A percentile compares a stretch with the other conserved stretches of the same genome.
Evolutionary conservation across 306 rosid genomes (phyloP).

Genomic region (Medicago arabica): DNA sequence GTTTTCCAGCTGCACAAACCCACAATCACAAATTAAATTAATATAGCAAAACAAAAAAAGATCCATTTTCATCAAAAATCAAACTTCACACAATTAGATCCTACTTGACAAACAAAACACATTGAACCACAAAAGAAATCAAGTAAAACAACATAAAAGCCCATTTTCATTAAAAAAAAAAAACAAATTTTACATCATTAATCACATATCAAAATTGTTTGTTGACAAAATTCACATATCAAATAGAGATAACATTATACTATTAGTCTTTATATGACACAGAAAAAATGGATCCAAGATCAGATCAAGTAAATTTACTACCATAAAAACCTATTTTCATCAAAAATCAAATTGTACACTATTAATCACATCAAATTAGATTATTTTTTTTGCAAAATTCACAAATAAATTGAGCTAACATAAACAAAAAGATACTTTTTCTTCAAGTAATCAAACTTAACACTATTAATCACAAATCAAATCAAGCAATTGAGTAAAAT

Average conservation of each 20-base stretch:
- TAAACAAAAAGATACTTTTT: neutral
- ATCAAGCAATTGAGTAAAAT: neutral
- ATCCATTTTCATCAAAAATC: neutral
- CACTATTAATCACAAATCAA: too few species aligned
- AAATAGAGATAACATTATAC: neutral
- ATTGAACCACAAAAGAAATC: constrained; percentile 1
- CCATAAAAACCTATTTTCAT: neutral
- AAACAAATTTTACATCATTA: neutral
- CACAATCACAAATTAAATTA: constrained; percentile 10
- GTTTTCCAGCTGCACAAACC: constrained; percentile 74
- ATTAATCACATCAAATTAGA: neutral
- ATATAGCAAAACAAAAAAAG: neutral
- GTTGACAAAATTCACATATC: constrained; percentile 1
- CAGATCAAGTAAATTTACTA: neutral
- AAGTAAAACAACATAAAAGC: neutral
- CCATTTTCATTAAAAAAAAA: neutral
- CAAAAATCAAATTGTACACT: neutral
- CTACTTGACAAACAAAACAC: neutral
- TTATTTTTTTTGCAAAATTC: neutral
- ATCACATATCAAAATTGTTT: neutral
- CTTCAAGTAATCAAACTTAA: neutral
- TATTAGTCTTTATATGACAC: neutral
- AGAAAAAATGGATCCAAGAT: neutral
- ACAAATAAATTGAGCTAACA: neutral
- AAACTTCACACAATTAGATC: neutral